These are phyloP conservation scores for Suillus discolor DNA, from an alignment of 768 basidiomycete species.

Conservation along the genomic window DNA sequence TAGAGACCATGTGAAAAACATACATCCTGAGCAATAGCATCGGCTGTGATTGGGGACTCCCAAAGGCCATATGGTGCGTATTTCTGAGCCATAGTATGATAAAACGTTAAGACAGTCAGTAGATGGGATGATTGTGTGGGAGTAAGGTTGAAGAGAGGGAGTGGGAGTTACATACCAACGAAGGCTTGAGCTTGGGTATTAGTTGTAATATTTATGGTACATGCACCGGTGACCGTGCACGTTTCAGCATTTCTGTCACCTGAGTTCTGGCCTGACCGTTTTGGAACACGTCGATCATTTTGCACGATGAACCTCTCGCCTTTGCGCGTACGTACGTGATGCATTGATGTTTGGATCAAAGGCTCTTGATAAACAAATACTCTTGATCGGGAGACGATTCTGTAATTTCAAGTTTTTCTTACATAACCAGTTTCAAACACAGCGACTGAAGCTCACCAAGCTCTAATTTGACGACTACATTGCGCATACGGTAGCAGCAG, in stretches of 20 bases:
- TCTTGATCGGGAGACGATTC: no score
- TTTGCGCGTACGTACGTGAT: not conserved
- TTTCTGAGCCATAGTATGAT: conserved; percentile 17
- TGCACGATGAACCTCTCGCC: not conserved
- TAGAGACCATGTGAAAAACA: conserved; percentile 20
- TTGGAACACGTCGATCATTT: not conserved
- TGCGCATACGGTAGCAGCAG: no score
- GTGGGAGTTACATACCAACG: not conserved
- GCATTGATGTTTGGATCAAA: not conserved
- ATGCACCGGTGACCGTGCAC: not conserved
- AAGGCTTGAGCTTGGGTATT: not conserved
- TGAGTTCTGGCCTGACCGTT: not conserved
- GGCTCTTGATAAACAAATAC: not conserved
- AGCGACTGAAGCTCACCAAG: no score
- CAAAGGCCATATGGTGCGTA: conserved; percentile 63
- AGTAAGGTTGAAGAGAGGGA: not conserved
- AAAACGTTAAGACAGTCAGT: not conserved
- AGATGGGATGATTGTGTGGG: not conserved
- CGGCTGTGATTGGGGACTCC: conserved; percentile 57
- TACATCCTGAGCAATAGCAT: conserved; percentile 50
- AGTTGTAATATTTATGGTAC: not conserved
- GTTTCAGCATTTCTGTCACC: not conserved
- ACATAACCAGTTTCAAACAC: no score
- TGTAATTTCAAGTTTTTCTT: no score
- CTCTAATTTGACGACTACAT: no score